Evolutionary conservation across 768 basidiomycete genomes (phyloP).

Genomic region (Pisolithus sp.): DNA sequence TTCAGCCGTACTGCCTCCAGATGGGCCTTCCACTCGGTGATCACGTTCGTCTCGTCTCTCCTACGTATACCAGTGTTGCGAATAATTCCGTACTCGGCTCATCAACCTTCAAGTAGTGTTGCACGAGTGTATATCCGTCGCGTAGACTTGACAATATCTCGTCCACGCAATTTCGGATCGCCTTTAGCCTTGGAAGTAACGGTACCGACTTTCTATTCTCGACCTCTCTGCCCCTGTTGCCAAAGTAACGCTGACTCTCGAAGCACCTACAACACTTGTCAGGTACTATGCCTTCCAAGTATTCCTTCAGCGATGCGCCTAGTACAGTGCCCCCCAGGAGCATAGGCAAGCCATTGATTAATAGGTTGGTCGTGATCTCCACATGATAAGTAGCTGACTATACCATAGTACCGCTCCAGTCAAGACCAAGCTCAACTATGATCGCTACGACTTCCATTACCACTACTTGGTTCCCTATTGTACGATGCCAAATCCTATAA

Average conservation of each 20-base stretch:
- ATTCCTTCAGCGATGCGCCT: constrained; percentile 18
- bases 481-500: constrained; percentile 32
- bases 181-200: background rate
- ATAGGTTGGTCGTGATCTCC: constrained; percentile 8
- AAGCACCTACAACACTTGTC: constrained; percentile 23
- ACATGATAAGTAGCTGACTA: constrained; percentile 15
- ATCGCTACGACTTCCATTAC: constrained; percentile 27
- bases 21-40: no score
- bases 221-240: constrained; percentile 18
- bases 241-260: constrained; percentile 27
- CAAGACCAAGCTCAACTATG: constrained; percentile 23
- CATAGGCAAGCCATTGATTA: constrained; percentile 17
- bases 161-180: background rate
- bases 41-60: no score
- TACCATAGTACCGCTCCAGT: constrained; percentile 23
- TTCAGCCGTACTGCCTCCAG: no score
- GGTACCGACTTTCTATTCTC: constrained; percentile 13
- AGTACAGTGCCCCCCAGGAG: constrained; percentile 24
- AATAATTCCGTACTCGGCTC: no score
- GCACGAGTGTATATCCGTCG: no score
- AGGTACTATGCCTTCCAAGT: constrained; percentile 19
- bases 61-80: no score
- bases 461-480: constrained; percentile 28
- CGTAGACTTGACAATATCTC: background rate
- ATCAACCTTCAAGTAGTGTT: no score